These are phyloP conservation scores for Ustilago cynodontis DNA, from an alignment of 1,284 basidiomycete species.

Conservation along the genomic window DNA sequence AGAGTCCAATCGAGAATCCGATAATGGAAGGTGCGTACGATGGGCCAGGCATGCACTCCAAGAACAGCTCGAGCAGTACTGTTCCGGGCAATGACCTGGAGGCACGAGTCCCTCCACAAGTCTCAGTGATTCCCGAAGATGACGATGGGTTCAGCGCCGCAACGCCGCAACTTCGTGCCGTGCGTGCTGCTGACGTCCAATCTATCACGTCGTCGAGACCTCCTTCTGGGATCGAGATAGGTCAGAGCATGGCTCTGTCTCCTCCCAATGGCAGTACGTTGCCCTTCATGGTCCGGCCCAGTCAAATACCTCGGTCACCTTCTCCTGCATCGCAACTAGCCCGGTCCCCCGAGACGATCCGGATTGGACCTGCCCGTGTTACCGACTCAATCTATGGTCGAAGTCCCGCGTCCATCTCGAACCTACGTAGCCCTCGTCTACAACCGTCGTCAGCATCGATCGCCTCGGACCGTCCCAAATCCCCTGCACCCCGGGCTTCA, in stretches of 20 bases:
- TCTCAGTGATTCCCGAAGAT: slow-evolving; percentile 41
- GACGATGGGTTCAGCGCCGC: slow-evolving; percentile 20
- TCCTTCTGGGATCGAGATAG: background rate
- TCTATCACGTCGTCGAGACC: slow-evolving; percentile 1
- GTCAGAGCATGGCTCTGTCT: slow-evolving; percentile 23
- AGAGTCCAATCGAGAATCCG: slow-evolving; percentile 26
- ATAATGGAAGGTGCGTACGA: slow-evolving; percentile 8
- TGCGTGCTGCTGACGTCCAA: background rate
- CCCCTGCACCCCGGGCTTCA: slow-evolving; percentile 22
- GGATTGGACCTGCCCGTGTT: slow-evolving; percentile 26
- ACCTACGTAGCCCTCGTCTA: slow-evolving; percentile 38
- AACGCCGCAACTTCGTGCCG: slow-evolving; percentile 1
- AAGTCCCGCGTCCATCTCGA: slow-evolving; percentile 38
- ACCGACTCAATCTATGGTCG: slow-evolving; percentile 45
- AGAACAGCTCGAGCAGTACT: slow-evolving; percentile 39
- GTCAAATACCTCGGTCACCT: slow-evolving; percentile 23
- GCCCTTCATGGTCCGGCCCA: slow-evolving; percentile 17
- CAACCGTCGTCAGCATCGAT: slow-evolving; percentile 19
- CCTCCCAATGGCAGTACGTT: slow-evolving; percentile 11
- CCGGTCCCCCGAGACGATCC: slow-evolving; percentile 49
- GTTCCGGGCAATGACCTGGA: slow-evolving; percentile 18
- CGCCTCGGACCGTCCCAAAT: slow-evolving; percentile 20
- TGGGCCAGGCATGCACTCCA: slow-evolving; percentile 28
- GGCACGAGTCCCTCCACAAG: slow-evolving; percentile 23
- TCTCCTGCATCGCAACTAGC: slow-evolving; percentile 44